Evolutionary conservation across 2,329 filamentous ascomycete species (phyloP), one percentile per base, ranked within the genome.

Genomic region (Fusarium xylarioides): DNA sequence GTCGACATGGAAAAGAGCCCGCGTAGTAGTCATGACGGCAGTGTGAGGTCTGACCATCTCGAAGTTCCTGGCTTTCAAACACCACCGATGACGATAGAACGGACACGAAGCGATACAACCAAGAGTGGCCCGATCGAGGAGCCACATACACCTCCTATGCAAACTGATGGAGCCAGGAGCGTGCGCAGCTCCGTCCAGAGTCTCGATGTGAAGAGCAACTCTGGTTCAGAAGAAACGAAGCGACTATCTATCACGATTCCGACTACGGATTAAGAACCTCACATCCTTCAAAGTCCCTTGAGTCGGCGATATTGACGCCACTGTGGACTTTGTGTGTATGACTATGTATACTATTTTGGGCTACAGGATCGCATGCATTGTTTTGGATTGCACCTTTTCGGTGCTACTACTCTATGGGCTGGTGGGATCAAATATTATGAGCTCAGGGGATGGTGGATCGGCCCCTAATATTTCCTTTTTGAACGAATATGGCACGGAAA

Each of bases 11-110:
- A 82, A 16, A 82, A 80, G 62, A 82, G 79, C 57, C 75, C 77
- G 19, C 79, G 80, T 18, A 72, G 69, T 52, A 84, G 82, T 42
- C 78, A 82, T n/a, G 83, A 84, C 30, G 67, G 61, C 16, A 74
- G 65, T 59, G 38, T 42, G 12, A 50, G 57, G 14, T 70, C 74
- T 14, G 71, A 73, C 10, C 64, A 68, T 44, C 66, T 73, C 23
- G 70, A 75, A 23, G 74, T 78, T 43, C 54, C 68, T n/a, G 67
- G 74, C 19, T 74, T 73, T 23, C 75, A 74, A 55, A 66, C 68
- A 11, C 75, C 74, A 19, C 72, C 76, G 6, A 69, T 76, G 62
- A 77, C 75, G 35, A 66, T 75, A 19, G 70, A 77, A 43, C 65
- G 70, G 57, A 63, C 57, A 42, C 50, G 58, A 23, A 61, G 65